Evolutionary conservation across 768 basidiomycete genomes (phyloP).

Genomic region (Pleurotus tuber-regium): DNA sequence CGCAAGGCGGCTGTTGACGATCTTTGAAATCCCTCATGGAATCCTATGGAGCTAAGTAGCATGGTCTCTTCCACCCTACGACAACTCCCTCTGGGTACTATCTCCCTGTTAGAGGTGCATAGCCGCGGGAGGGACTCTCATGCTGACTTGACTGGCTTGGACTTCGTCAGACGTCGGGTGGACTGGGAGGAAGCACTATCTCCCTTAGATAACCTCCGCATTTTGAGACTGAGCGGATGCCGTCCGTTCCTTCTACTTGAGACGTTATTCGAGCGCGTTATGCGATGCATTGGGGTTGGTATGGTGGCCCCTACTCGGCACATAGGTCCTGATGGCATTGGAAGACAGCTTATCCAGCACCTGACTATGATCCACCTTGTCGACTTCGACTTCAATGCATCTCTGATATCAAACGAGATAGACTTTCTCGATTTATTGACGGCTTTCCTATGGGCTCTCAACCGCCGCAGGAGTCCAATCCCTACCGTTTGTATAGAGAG

Average conservation of each 20-base stretch:
- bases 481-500: not conserved
- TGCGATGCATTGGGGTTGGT: slow-evolving; percentile 3
- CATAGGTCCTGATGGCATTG: not conserved
- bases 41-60: no score
- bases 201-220: not conserved
- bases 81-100: not conserved
- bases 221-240: not conserved
- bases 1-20: no score
- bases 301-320: not conserved
- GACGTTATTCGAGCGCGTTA: not conserved
- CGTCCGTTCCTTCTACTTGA: not conserved
- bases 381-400: not conserved
- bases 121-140: no score
- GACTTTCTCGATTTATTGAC: not conserved
- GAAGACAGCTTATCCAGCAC: not conserved
- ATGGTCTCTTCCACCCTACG: no score
- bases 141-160: not conserved
- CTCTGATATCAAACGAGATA: not conserved
- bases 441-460: not conserved
- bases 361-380: not conserved
- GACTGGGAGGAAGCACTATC: not conserved
- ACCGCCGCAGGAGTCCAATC: not conserved
- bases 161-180: no score
- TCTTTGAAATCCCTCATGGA: no score
- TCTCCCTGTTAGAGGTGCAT: not conserved